Evolutionary conservation across 306 rosid species (phyloP).

Genomic region (Sophora flavescens): DNA sequence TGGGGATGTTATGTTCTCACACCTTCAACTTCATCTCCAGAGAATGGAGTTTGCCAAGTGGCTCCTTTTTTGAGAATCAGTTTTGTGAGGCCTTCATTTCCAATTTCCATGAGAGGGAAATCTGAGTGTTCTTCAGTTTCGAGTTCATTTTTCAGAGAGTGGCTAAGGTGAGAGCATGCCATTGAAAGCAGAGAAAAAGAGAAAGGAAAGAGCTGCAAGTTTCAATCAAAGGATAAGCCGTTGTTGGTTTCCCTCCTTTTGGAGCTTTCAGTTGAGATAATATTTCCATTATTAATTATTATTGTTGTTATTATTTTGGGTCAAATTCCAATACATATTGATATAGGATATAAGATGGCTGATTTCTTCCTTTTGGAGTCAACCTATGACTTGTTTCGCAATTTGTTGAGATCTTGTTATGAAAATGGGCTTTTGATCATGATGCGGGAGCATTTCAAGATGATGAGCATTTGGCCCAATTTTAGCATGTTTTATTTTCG

Average conservation of each 20-base stretch:
- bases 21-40: constrained; percentile 75
- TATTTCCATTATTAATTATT: neutral
- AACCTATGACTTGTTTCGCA: too few relatives aligned
- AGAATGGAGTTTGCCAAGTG: constrained; percentile 72
- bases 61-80: constrained; percentile 58
- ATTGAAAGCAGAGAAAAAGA: constrained; percentile 51
- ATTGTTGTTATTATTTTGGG: too few relatives aligned
- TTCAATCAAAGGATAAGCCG: constrained; percentile 63
- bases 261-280: constrained; percentile 41
- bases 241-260: constrained; percentile 72
- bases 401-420: too few relatives aligned
- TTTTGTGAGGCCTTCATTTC: constrained; percentile 69
- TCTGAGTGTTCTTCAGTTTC: constrained; percentile 33
- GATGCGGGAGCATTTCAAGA: too few relatives aligned
- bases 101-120: constrained; percentile 43
- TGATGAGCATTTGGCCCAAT: too few relatives aligned
- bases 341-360: too few relatives aligned
- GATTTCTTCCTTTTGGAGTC: too few relatives aligned
- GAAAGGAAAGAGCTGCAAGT: constrained; percentile 29
- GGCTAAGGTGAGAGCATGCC: constrained; percentile 47
- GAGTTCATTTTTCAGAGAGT: constrained; percentile 36
- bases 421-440: too few relatives aligned
- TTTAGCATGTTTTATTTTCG: too few relatives aligned
- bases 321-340: too few relatives aligned
- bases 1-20: neutral